A percentile compares a stretch with the other conserved stretches of the same genome.
Evolutionary conservation across 1,139 yeast genomes (phyloP).

Genomic region (Hyphopichia fennica): DNA sequence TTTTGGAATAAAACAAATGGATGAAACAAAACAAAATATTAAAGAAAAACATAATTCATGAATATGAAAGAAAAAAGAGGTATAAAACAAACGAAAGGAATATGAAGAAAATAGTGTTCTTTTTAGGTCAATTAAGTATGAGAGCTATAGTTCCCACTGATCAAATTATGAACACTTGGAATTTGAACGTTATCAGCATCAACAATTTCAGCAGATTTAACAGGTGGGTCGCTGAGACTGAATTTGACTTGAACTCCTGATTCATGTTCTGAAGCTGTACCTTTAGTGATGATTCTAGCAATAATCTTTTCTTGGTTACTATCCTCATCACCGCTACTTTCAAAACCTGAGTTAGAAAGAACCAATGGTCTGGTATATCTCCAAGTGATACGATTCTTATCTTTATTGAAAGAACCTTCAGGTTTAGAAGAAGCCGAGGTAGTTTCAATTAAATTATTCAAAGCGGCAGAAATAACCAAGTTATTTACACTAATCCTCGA

Average conservation of each 20-base stretch:
- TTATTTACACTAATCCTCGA: conserved; percentile 51
- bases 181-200: conserved; percentile 21
- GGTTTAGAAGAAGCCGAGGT: conserved; percentile 85
- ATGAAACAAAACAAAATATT: background rate
- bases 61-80: background rate
- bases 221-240: conserved; percentile 32
- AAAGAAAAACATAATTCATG: background rate
- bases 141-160: conserved; percentile 39
- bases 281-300: conserved; percentile 69
- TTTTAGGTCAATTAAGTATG: conserved; percentile 13
- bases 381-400: conserved; percentile 85
- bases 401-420: conserved; percentile 83
- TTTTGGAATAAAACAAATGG: background rate
- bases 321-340: conserved; percentile 11
- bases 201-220: conserved; percentile 21
- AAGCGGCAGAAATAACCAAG: conserved; percentile 68
- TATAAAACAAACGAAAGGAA: background rate
- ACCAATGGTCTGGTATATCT: conserved; percentile 54
- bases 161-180: conserved; percentile 33
- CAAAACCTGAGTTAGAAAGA: conserved; percentile 26
- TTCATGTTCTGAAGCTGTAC: conserved; percentile 61
- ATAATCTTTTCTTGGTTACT: conserved; percentile 57
- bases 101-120: background rate
- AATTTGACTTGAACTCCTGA: conserved; percentile 73
- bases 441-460: conserved; percentile 41